Percentiles rank a stretch among this genome's conserved stretches.
phyloP scores from a whole-genome alignment of 805 yeast genomes.

The Suhomyces faveliae region DNA sequence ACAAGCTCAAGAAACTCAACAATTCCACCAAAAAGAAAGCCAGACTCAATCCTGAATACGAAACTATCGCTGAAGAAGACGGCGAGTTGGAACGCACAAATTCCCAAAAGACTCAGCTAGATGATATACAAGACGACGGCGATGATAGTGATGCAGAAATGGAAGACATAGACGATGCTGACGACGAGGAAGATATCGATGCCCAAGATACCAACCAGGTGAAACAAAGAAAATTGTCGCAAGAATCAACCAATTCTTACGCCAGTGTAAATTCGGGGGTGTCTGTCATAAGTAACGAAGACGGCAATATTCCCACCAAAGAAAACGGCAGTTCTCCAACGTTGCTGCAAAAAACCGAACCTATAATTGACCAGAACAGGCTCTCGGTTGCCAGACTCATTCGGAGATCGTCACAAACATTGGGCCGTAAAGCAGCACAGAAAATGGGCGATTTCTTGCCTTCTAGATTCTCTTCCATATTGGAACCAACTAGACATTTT shows the following conservation, averaged over 20 bases:
- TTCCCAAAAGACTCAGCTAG: constrained; percentile 16
- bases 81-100: constrained; percentile 15
- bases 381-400: constrained; percentile 73
- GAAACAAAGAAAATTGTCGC: constrained; percentile 39
- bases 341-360: constrained; percentile 41
- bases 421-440: constrained; percentile 81
- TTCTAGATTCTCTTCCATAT: constrained; percentile 70
- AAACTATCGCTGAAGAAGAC: constrained; percentile 29
- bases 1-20: constrained; percentile 25
- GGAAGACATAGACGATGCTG: constrained; percentile 19
- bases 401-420: constrained; percentile 71
- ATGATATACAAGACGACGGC: constrained; percentile 13
- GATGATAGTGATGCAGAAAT: constrained; percentile 15
- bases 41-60: constrained; percentile 15
- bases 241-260: constrained; percentile 33
- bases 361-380: constrained; percentile 68
- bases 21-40: constrained; percentile 9
- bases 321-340: not conserved
- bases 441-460: constrained; percentile 88
- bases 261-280: constrained; percentile 33
- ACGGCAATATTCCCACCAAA: constrained; percentile 2
- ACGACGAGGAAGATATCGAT: constrained; percentile 24
- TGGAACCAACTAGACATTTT: constrained; percentile 89
- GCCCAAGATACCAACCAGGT: constrained; percentile 15
- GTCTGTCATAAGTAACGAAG: constrained; percentile 19